These are phyloP conservation scores for Tylopilus intermedius DNA, from an alignment of 768 basidiomycete species.

Conservation along the genomic window DNA sequence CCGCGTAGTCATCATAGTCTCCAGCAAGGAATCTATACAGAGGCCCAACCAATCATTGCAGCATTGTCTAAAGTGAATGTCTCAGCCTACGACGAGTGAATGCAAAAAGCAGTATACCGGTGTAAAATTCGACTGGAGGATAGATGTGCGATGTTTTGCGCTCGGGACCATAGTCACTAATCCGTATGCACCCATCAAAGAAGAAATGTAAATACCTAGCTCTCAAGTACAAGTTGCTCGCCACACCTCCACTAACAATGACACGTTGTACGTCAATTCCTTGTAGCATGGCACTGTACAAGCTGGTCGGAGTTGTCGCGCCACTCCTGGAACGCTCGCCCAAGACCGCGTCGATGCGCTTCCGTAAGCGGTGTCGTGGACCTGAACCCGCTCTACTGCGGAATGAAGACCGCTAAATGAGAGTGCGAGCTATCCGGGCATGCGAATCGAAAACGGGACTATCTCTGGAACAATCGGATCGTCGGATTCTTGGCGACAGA, in stretches of 20 bases:
- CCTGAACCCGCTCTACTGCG: conserved; percentile 48
- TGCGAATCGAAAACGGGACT: conserved; percentile 43
- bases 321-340: conserved; percentile 69
- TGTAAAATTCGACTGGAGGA: conserved; percentile 78
- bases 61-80: conserved; percentile 69
- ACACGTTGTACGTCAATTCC: conserved; percentile 50
- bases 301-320: conserved; percentile 62
- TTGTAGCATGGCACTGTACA: too few relatives aligned
- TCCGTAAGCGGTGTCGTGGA: conserved; percentile 28
- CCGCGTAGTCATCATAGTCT: conserved; percentile 29
- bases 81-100: background rate
- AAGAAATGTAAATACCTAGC: conserved; percentile 42
- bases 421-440: conserved; percentile 57
- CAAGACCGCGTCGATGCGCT: conserved; percentile 42
- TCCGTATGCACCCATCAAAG: background rate
- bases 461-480: conserved; percentile 27
- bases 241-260: conserved; percentile 91
- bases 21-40: conserved; percentile 70
- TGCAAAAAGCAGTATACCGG: conserved; percentile 44
- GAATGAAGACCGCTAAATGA: conserved; percentile 81
- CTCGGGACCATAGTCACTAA: conserved; percentile 20
- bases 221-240: conserved; percentile 74
- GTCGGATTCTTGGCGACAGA: conserved; percentile 38
- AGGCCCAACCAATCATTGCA: conserved; percentile 93
- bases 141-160: conserved; percentile 46